Conservation (phyloP, 2,329 filamentous ascomycete genomes). For the Fusarium nisikadoi region DNA sequence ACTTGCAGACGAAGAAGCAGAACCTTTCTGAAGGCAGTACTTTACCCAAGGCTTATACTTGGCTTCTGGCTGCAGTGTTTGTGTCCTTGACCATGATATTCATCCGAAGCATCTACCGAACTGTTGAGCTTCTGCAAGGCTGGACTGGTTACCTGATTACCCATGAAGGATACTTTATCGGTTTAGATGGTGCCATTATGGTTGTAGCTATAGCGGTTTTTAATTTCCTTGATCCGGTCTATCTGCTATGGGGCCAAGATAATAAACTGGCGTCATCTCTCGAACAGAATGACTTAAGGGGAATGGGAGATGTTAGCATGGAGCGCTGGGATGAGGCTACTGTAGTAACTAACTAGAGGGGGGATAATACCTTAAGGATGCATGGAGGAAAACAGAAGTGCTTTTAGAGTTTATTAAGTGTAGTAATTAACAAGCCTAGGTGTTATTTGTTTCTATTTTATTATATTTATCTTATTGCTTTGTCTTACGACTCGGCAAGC, state of each 20-base stretch:
- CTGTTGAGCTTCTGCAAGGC: neutral
- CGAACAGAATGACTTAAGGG: neutral
- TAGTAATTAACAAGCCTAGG: too few relatives aligned
- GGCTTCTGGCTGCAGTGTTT: neutral
- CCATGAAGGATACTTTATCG: neutral
- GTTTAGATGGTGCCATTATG: neutral
- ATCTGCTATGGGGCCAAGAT: neutral
- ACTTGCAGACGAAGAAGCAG: neutral
- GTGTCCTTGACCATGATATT: neutral
- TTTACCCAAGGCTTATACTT: neutral
- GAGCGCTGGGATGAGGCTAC: neutral
- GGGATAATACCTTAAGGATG: rapidly evolving
- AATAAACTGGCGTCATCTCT: neutral
- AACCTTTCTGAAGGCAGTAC: neutral
- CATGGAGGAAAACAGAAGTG: neutral
- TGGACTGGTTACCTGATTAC: neutral
- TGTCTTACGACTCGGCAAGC: too few relatives aligned
- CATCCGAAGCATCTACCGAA: neutral
- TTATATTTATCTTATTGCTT: too few relatives aligned
- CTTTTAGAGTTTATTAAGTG: neutral
- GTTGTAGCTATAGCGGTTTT: neutral
- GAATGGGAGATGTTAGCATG: rapidly evolving
- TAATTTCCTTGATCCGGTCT: neutral
- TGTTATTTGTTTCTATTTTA: too few relatives aligned
- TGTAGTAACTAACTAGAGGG: neutral